phyloP scores from a whole-genome alignment of 805 yeast genomes.

The Schizosaccharomyces octosporus region DNA sequence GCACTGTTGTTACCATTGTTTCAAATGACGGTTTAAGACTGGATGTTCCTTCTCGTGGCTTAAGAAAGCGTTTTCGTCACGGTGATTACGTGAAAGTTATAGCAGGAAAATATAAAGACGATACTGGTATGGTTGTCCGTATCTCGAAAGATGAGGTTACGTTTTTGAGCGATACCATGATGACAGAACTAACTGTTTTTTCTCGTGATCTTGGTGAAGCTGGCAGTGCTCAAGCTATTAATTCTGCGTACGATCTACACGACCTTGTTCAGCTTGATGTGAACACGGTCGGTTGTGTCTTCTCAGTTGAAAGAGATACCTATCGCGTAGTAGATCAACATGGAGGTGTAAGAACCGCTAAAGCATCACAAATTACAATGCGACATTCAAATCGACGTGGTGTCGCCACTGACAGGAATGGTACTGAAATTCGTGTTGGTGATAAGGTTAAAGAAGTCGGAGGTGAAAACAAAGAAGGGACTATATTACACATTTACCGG shows the following conservation, averaged over 20 bases:
- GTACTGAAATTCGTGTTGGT: conserved; percentile 66
- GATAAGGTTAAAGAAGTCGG: conserved; percentile 71
- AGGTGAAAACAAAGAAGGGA: conserved; percentile 76
- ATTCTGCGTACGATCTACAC: conserved; percentile 49
- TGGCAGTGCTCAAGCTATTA: conserved; percentile 36
- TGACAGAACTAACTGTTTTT: conserved; percentile 72
- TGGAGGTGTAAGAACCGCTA: conserved; percentile 45
- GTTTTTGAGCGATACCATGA: conserved; percentile 67
- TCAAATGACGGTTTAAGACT: conserved; percentile 16
- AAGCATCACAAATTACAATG: conserved; percentile 62
- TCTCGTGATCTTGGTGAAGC: conserved; percentile 79
- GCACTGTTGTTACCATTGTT: conserved; percentile 31
- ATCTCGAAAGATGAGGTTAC: conserved; percentile 69
- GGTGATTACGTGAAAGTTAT: conserved; percentile 92
- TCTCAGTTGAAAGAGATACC: conserved; percentile 70
- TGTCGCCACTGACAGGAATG: conserved; percentile 65
- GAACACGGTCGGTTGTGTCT: conserved; percentile 65
- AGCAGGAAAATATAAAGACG: conserved; percentile 77
- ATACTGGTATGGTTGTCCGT: conserved; percentile 78
- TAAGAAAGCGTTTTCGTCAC: conserved; percentile 62
- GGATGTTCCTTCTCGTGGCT: conserved; percentile 58
- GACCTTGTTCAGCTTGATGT: conserved; percentile 77
- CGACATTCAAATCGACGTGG: conserved; percentile 48
- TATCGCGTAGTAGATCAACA: conserved; percentile 61
- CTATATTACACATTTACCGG: conserved; percentile 64